Conservation (phyloP, 2,329 filamentous ascomycete genomes). For the Colletotrichum tropicicola region DNA sequence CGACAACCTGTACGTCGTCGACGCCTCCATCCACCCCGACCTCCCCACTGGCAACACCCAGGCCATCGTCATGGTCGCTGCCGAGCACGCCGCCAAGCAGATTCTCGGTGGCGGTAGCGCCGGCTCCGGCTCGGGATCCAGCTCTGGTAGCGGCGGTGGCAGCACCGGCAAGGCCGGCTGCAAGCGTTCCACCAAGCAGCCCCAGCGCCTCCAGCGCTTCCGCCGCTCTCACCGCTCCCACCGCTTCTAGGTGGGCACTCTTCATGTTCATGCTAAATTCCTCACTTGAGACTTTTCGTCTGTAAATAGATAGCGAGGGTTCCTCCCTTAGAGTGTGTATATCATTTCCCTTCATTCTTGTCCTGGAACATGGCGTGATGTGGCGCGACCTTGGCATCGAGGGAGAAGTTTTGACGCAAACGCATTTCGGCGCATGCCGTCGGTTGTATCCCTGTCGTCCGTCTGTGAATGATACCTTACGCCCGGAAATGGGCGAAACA, state of each 20-base stretch:
- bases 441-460: no score
- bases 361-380: no score
- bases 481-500: no score
- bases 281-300: no score
- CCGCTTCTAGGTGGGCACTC: neutral
- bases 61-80: conserved; percentile 32
- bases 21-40: conserved; percentile 69
- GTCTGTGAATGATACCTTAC: no score
- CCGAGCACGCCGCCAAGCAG: conserved; percentile 28
- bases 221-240: neutral
- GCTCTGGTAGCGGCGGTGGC: neutral
- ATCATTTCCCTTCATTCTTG: no score
- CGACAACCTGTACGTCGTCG: conserved; percentile 69
- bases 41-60: conserved; percentile 32
- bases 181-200: conserved; percentile 47
- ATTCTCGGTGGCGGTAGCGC: conserved; percentile 32
- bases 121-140: conserved; percentile 37
- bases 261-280: no score
- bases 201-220: conserved; percentile 47
- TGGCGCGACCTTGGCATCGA: no score
- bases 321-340: neutral
- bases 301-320: conserved; percentile 3
- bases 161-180: neutral
- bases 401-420: no score
- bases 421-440: no score